Evolutionary conservation across 306 rosid genomes (phyloP).

Genomic region (Quercus wislizeni): DNA sequence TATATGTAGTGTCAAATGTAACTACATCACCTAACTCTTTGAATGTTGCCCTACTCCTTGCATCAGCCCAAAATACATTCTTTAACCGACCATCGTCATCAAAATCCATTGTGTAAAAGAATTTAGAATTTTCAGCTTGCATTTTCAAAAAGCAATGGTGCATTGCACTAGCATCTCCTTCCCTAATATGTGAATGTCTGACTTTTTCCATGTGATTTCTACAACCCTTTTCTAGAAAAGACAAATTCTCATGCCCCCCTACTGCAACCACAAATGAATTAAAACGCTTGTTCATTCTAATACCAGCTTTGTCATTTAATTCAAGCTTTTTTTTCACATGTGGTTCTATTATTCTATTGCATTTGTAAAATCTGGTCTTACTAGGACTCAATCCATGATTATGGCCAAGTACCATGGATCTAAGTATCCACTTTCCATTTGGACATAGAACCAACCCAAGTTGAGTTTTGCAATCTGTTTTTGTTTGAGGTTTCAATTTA

Average conservation of each 20-base stretch:
- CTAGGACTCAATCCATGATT: background rate
- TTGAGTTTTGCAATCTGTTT: slow-evolving; percentile 9
- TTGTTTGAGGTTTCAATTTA: background rate
- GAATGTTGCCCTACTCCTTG: too few relatives aligned
- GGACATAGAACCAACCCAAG: background rate
- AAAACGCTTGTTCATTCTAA: background rate
- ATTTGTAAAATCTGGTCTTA: background rate
- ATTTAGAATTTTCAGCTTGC: too few relatives aligned
- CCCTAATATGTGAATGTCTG: background rate
- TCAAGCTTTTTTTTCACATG: background rate
- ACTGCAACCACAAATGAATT: background rate
- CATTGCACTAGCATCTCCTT: background rate
- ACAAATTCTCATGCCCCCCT: background rate
- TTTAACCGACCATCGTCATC: too few relatives aligned
- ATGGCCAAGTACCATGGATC: slow-evolving; percentile 9
- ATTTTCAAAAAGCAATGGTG: too few relatives aligned
- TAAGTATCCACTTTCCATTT: slow-evolving; percentile 14
- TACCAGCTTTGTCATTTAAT: background rate
- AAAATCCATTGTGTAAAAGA: too few relatives aligned
- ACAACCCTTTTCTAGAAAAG: too few relatives aligned
- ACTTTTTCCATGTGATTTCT: background rate
- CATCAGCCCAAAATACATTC: too few relatives aligned
- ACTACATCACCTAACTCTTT: too few relatives aligned
- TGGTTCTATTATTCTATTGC: background rate
- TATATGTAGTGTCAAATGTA: too few relatives aligned